Percentiles rank a stretch among this genome's conserved stretches.
These are phyloP conservation scores for Boehmeria nivea DNA, from an alignment of 306 rosid genomes.

Conservation along the genomic window DNA sequence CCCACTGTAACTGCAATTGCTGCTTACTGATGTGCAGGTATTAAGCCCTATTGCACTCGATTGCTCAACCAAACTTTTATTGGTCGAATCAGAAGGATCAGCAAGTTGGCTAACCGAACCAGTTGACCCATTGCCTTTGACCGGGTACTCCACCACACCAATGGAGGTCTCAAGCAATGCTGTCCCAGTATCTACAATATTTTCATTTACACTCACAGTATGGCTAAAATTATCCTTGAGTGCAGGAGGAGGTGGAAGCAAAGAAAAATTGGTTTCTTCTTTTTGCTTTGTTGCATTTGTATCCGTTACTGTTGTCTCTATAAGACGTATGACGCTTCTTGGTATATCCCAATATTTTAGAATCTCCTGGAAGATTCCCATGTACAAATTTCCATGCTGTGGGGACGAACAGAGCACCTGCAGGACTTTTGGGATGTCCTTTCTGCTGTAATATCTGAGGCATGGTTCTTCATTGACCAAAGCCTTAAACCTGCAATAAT, in stretches of 20 bases:
- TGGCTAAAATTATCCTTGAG: conserved; percentile 24
- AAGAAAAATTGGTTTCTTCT: conserved; percentile 25
- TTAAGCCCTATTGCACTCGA: conserved; percentile 24
- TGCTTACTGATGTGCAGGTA: conserved; percentile 28
- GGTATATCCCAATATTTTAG: conserved; percentile 65
- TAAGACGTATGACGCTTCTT: conserved; percentile 38
- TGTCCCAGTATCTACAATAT: conserved; percentile 19
- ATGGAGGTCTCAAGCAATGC: conserved; percentile 33
- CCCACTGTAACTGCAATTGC: conserved; percentile 23
- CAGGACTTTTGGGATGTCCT: conserved; percentile 68
- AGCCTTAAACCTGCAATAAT: conserved; percentile 63
- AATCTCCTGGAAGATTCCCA: conserved; percentile 54
- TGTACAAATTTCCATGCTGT: conserved; percentile 49
- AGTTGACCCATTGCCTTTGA: conserved; percentile 34
- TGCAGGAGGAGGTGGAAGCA: conserved; percentile 20
- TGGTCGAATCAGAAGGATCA: conserved; percentile 22
- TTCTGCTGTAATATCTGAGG: conserved; percentile 68
- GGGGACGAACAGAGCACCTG: conserved; percentile 52
- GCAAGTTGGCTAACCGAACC: conserved; percentile 36
- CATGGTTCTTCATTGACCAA: conserved; percentile 38
- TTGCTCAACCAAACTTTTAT: conserved; percentile 32
- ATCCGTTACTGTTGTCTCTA: conserved; percentile 31
- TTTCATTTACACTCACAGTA: conserved; percentile 18
- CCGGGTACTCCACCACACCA: conserved; percentile 18
- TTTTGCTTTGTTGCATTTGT: conserved; percentile 20